Percentiles rank a stretch among this genome's conserved stretches.
Evolutionary conservation across 108 stramenopile species (phyloP).

Genomic region (Mediolabrus comicus): DNA sequence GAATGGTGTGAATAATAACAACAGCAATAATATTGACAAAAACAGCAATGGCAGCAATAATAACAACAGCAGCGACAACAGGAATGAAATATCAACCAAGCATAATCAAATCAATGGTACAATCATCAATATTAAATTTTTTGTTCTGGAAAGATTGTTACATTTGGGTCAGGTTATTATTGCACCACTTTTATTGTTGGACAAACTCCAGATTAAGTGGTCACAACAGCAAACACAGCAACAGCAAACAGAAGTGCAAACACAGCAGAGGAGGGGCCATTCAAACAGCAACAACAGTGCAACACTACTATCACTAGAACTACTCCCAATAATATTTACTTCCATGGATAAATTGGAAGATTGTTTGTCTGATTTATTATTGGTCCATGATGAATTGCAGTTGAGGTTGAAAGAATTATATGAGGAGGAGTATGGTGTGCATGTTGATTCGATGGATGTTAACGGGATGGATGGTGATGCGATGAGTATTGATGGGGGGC

Average conservation of each 20-base stretch:
- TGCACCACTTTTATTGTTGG: conserved; percentile 12
- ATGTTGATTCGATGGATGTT: neutral
- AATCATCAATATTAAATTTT: neutral
- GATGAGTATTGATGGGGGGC: neutral
- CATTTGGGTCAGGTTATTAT: conserved; percentile 14
- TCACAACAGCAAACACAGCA: neutral
- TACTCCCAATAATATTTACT: conserved; percentile 28
- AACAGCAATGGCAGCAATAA: no score
- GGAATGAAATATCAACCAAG: no score
- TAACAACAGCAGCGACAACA: no score
- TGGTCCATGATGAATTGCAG: neutral
- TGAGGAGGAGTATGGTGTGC: neutral
- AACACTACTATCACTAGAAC: conserved; percentile 25
- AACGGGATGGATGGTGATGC: neutral
- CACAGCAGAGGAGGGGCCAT: neutral
- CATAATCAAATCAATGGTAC: no score
- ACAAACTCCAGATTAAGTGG: neutral
- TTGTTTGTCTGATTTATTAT: neutral
- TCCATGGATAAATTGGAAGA: conserved; percentile 27
- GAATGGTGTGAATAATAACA: neutral
- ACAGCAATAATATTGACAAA: no score
- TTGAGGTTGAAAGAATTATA: neutral
- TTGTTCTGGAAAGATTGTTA: neutral
- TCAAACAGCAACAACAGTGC: neutral
- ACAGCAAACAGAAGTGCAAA: no score